Evolutionary conservation across 306 rosid species (phyloP).

Genomic region (Prunus davidiana): DNA sequence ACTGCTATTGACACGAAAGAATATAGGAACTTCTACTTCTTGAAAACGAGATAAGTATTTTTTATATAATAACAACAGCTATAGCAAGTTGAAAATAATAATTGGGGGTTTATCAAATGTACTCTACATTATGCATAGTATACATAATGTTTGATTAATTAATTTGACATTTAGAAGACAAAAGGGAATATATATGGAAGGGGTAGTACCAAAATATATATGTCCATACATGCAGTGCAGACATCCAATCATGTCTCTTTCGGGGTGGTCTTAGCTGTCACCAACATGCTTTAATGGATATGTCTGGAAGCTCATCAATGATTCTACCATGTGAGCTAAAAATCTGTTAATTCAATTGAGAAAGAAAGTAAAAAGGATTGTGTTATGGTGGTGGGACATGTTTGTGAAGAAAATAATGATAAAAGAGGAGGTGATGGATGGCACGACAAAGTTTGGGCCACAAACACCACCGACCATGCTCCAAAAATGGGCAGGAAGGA

Average conservation of each 20-base stretch:
- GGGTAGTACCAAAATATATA: slow-evolving; percentile 9
- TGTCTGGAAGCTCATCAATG: slow-evolving; percentile 75
- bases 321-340: not conserved
- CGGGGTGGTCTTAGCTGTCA: slow-evolving; percentile 53
- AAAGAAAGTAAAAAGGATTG: too few species aligned
- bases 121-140: too few species aligned
- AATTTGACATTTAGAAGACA: slow-evolving; percentile 3
- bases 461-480: slow-evolving; percentile 45
- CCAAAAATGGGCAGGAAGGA: slow-evolving; percentile 7
- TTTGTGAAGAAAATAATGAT: slow-evolving; percentile 35
- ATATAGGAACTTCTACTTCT: too few species aligned
- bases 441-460: slow-evolving; percentile 42
- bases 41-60: too few species aligned
- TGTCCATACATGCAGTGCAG: slow-evolving; percentile 22
- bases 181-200: slow-evolving; percentile 24
- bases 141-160: not conserved
- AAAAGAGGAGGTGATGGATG: slow-evolving; percentile 21
- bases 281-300: slow-evolving; percentile 46
- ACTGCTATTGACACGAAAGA: too few species aligned
- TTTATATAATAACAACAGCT: too few species aligned
- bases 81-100: not conserved
- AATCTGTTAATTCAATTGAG: too few species aligned
- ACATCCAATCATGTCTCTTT: slow-evolving; percentile 29
- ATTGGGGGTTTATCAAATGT: too few species aligned
- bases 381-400: slow-evolving; percentile 39